phyloP scores from a whole-genome alignment of 306 rosid species.

The Ormosia emarginata region DNA sequence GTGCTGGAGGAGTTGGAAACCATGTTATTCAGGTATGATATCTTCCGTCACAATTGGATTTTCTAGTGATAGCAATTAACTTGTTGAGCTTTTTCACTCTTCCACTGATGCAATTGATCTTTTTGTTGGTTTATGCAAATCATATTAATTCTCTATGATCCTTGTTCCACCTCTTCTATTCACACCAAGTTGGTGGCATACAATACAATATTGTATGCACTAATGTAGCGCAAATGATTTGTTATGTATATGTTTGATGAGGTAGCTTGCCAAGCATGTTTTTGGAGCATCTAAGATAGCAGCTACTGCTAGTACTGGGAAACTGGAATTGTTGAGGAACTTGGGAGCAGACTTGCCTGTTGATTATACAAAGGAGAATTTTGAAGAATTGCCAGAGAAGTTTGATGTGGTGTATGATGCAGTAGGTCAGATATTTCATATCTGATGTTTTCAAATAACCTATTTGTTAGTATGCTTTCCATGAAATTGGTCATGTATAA shows the following conservation, averaged over 20 bases:
- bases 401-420: slow-evolving; percentile 43
- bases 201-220: too few relatives aligned
- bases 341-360: slow-evolving; percentile 66
- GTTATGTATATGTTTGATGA: not conserved
- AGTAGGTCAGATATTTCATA: slow-evolving; percentile 9
- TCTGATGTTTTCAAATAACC: not conserved
- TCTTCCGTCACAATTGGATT: not conserved
- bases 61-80: too few relatives aligned
- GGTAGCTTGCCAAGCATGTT: slow-evolving; percentile 64
- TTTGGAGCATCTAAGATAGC: slow-evolving; percentile 66
- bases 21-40: slow-evolving; percentile 1
- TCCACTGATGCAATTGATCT: too few relatives aligned
- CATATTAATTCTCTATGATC: not conserved
- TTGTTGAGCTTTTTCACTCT: too few relatives aligned
- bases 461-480: not conserved
- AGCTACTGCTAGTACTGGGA: slow-evolving; percentile 53
- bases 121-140: not conserved
- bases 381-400: slow-evolving; percentile 63
- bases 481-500: not conserved
- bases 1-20: slow-evolving; percentile 69
- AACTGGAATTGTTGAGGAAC: slow-evolving; percentile 46
- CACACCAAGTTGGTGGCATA: not conserved
- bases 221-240: not conserved
- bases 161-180: too few relatives aligned
- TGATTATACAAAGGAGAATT: slow-evolving; percentile 64